Conservation (phyloP, 176 grass and related monocot species). For the Pontederia paniculata region DNA sequence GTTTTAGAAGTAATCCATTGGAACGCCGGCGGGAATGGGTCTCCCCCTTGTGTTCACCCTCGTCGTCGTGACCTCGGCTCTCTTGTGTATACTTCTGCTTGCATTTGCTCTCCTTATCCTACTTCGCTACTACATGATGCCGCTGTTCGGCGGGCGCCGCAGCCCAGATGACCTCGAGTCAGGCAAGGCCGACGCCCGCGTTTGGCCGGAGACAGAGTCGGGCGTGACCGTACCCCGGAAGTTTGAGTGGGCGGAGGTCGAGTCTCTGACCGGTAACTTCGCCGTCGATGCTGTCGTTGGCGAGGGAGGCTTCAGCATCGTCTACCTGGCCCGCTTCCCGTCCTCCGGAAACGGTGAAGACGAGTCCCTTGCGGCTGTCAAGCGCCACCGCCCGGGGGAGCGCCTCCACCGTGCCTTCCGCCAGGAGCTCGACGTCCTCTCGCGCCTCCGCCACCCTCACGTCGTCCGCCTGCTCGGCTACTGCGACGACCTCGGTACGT, state of each 20-base stretch:
- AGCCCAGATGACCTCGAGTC: conserved; percentile 12
- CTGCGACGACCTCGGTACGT: conserved; percentile 73
- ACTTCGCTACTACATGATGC: conserved; percentile 34
- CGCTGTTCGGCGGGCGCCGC: conserved; percentile 38
- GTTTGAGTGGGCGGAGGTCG: conserved; percentile 58
- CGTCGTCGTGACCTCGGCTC: neutral
- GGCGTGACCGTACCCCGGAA: conserved; percentile 12
- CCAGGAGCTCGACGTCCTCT: conserved; percentile 80
- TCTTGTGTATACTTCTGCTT: neutral
- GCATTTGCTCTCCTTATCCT: conserved; percentile 10
- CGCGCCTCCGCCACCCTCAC: conserved; percentile 55
- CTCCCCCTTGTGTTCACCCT: neutral
- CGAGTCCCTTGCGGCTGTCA: conserved; percentile 57
- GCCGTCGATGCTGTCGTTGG: conserved; percentile 50
- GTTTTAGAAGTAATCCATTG: too few relatives aligned
- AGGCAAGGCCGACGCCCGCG: conserved; percentile 4
- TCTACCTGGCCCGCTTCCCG: conserved; percentile 65
- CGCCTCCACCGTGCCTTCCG: conserved; percentile 83
- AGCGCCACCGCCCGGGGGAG: conserved; percentile 88
- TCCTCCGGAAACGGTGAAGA: too few relatives aligned
- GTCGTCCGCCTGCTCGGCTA: conserved; percentile 79
- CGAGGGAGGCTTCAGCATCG: conserved; percentile 89
- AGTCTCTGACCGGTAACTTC: conserved; percentile 53
- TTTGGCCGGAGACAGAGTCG: conserved; percentile 7
- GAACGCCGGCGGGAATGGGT: too few relatives aligned